A percentile compares a stretch with the other conserved stretches of the same genome.
Evolutionary conservation across 768 basidiomycete genomes (phyloP).

Genomic region (Royoungia palumana): DNA sequence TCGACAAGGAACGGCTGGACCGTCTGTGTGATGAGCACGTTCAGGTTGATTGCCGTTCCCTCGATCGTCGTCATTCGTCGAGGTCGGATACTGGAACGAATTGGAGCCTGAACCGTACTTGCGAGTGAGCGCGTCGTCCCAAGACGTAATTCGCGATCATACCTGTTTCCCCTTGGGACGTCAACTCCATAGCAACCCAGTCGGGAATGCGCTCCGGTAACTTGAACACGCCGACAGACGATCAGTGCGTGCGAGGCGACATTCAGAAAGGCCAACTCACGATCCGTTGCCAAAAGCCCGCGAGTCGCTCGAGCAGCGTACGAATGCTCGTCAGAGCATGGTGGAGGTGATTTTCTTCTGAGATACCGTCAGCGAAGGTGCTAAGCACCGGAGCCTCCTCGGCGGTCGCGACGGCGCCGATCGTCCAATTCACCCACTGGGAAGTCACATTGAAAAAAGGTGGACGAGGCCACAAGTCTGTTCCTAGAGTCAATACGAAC

Average conservation of each 20-base stretch:
- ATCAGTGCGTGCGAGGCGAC: neutral
- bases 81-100: slow-evolving; percentile 27
- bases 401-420: slow-evolving; percentile 47
- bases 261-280: slow-evolving; percentile 15
- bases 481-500: neutral
- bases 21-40: neutral
- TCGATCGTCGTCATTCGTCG: slow-evolving; percentile 24
- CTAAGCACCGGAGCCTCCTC: slow-evolving; percentile 46
- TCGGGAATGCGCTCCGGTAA: slow-evolving; percentile 29
- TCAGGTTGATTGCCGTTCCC: slow-evolving; percentile 13
- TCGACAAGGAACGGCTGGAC: slow-evolving; percentile 25
- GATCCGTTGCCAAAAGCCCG: slow-evolving; percentile 62
- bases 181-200: slow-evolving; percentile 25
- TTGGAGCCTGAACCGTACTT: slow-evolving; percentile 21
- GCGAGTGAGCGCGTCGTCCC: neutral
- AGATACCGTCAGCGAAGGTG: slow-evolving; percentile 56
- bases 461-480: slow-evolving; percentile 61
- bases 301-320: slow-evolving; percentile 54
- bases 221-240: slow-evolving; percentile 3
- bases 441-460: slow-evolving; percentile 54
- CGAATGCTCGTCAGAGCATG: slow-evolving; percentile 44
- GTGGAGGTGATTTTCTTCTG: slow-evolving; percentile 58
- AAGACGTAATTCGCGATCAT: neutral
- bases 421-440: slow-evolving; percentile 51
- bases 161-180: slow-evolving; percentile 27